Conservation (phyloP, 2,329 filamentous ascomycete genomes). For the Aspergillus glaucus region DNA sequence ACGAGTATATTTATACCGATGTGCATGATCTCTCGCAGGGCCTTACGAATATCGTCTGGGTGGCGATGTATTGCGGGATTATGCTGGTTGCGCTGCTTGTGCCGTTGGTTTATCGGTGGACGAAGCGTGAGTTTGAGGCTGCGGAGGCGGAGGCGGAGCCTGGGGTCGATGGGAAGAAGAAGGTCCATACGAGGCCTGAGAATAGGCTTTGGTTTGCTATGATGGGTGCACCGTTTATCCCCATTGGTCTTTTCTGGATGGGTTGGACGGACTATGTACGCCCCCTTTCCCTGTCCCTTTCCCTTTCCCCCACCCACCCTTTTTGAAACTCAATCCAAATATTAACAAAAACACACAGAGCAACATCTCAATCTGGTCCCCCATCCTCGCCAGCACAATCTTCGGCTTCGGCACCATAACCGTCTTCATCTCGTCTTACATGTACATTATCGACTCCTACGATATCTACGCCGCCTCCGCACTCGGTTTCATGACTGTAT, state of each 20-base stretch:
- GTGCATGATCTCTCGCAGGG: constrained; percentile 45
- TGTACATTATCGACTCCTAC: constrained; percentile 56
- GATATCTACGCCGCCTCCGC: constrained; percentile 48
- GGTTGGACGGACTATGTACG: constrained; percentile 44
- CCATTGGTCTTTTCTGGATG: constrained; percentile 54
- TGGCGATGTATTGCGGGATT: constrained; percentile 44
- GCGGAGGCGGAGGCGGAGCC: constrained; percentile 19
- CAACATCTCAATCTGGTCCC: constrained; percentile 47
- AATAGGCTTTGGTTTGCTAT: constrained; percentile 52
- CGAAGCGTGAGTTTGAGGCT: constrained; percentile 39
- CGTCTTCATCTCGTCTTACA: constrained; percentile 48
- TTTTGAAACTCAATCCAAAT: background rate
- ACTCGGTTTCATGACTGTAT: constrained; percentile 39
- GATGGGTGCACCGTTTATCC: constrained; percentile 45
- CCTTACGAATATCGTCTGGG: constrained; percentile 46
- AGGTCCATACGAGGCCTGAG: constrained; percentile 38
- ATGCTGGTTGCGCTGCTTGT: constrained; percentile 33
- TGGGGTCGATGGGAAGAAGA: background rate
- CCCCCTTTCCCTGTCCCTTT: constrained; percentile 12
- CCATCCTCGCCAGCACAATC: constrained; percentile 45
- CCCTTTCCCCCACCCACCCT: constrained; percentile 9
- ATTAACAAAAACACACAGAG: background rate
- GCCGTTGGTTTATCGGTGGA: constrained; percentile 42
- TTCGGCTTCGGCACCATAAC: constrained; percentile 49
- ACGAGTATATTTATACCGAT: constrained; percentile 47